Conservation (phyloP, 768 basidiomycete genomes). For the button mushroom (Agaricus bisporus) region DNA sequence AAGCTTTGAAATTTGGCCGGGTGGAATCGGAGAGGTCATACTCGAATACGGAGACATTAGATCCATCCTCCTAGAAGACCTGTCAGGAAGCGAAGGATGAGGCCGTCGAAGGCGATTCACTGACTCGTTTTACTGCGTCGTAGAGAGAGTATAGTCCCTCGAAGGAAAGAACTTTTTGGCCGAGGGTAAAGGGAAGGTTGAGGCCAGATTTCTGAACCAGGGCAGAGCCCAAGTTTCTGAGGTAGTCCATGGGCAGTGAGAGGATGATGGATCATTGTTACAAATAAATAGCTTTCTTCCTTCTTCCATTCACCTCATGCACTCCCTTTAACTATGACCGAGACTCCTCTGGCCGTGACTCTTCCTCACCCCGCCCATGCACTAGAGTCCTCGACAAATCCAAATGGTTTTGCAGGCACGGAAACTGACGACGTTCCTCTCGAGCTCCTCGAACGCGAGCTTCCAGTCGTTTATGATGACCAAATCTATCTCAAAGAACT, state of each 20-base stretch:
- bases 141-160: constrained; percentile 81
- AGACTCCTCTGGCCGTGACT: not conserved
- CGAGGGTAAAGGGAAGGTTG: constrained; percentile 82
- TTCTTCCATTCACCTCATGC: constrained; percentile 3
- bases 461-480: constrained; percentile 67
- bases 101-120: constrained; percentile 6
- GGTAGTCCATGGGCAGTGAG: constrained; percentile 60
- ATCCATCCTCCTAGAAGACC: constrained; percentile 73
- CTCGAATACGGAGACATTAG: constrained; percentile 84
- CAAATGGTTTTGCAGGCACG: constrained; percentile 22
- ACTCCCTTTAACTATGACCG: constrained; percentile 2
- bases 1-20: constrained; percentile 54
- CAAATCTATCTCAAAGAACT: constrained; percentile 71
- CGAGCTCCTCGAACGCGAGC: constrained; percentile 65
- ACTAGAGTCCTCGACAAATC: constrained; percentile 8
- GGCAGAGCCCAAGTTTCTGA: constrained; percentile 75
- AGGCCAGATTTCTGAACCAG: constrained; percentile 93
- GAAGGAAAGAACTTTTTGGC: constrained; percentile 59
- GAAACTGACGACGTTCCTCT: constrained; percentile 27
- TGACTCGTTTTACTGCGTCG: constrained; percentile 84
- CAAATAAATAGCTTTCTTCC: not conserved
- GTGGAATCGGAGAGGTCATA: constrained; percentile 69
- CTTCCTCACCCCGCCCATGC: not conserved
- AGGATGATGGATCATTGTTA: not conserved
- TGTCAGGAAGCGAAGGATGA: constrained; percentile 8